Base-by-base conservation (phyloP, 768 basidiomycete genomes). In the Boletus pseudopeckii region DNA sequence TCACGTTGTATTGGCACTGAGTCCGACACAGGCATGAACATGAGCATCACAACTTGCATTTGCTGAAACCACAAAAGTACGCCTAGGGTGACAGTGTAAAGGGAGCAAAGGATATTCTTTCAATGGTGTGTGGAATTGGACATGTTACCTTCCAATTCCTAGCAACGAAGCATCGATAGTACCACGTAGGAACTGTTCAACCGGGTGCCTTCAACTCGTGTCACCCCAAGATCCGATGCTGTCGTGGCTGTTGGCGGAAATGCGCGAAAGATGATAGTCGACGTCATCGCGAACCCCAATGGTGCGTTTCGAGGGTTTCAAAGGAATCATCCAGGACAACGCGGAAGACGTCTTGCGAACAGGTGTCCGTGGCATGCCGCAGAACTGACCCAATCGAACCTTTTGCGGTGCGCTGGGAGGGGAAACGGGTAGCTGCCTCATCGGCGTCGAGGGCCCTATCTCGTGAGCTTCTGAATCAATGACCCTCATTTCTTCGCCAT, bases 171-270 rank as follows among this genome's bases (percentile, higher is more conserved):
- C 14, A 43, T 26, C 14, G 26, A 32, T 42, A 45, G 5, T 28
- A 48, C 17, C 32, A 32, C 17, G 20, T 34, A 56, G 68, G 68
- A 37, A 28, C 28, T 28, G 28, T 28, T 9, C 65, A 64, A 54
- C 37, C 42, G 48, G 20, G 3, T 4, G 14, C 32, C 44, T 28
- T 52, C 45, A 54, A 18, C 48, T 20, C 34, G 14, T 20, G 43
- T 61, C 60, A n/a, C 61, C 50, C 75, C 75, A 76, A 33, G 71
- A 75, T 51, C 75, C 72, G 32, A 75, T 76, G 34, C 59, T 74
- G 54, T 73, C 72, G 32, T 62, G 62, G 50, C 63, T 67, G 43
- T 48, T 49, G 9, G 34, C 34, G 39, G 57, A 37, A 39, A 48
- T 44, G 32, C 50, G 54, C 33, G 59, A 55, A 54, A 20, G 18